A percentile compares a stretch with the other conserved stretches of the same genome.
Conservation (phyloP, 192 early-diverging fungal genomes). For the Backusella psychrophila region DNA sequence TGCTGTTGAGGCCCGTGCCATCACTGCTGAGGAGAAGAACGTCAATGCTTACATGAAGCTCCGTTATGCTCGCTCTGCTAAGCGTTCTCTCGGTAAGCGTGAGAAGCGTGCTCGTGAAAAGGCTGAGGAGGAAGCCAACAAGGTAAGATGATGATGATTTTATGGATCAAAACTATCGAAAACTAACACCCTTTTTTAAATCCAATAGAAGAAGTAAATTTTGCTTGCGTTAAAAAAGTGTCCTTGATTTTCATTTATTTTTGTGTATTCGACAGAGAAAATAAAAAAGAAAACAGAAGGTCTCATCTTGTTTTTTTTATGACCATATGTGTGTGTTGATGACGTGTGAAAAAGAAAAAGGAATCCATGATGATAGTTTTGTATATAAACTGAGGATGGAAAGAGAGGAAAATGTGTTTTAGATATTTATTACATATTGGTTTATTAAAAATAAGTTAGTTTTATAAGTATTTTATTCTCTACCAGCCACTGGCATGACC, state of each 20-base stretch:
- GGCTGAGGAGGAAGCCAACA: conserved; percentile 80
- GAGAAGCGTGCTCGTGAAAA: conserved; percentile 77
- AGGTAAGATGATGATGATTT: conserved; percentile 47
- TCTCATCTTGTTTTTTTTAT: not conserved
- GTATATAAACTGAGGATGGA: not conserved
- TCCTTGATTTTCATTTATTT: not conserved
- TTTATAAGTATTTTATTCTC: not conserved
- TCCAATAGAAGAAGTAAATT: conserved; percentile 15
- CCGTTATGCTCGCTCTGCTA: conserved; percentile 77
- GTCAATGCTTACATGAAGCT: conserved; percentile 67
- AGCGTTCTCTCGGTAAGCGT: conserved; percentile 73
- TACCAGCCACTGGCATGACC: conserved; percentile 56
- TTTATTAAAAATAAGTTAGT: not conserved
- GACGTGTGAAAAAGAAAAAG: too few species aligned
- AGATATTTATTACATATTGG: not conserved
- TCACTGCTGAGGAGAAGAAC: conserved; percentile 55
- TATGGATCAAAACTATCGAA: too few species aligned
- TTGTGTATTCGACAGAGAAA: not conserved
- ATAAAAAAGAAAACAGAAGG: not conserved
- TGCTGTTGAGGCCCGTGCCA: conserved; percentile 51
- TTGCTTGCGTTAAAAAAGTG: not conserved
- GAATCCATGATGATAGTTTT: too few species aligned
- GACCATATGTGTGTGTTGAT: not conserved
- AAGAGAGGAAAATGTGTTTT: not conserved
- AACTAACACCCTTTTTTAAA: not conserved